Percentiles rank a stretch among this genome's conserved stretches.
Conservation (phyloP, 345 rosid genomes). For the Kernera saxatilis region DNA sequence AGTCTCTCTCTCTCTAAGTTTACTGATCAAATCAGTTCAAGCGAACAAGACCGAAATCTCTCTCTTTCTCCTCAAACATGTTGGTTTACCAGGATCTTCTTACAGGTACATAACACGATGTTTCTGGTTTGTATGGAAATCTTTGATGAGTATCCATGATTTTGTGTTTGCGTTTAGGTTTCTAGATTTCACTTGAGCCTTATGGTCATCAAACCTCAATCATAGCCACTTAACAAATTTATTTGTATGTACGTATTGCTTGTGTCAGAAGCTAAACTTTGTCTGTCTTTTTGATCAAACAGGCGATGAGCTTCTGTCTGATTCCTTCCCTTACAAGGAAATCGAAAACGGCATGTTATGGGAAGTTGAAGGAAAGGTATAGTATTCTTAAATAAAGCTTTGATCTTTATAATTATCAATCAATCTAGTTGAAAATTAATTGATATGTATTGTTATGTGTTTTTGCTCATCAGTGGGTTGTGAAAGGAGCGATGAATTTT, state of each 20-base stretch:
- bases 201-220: background rate
- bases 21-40: background rate
- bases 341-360: conserved; percentile 53
- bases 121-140: background rate
- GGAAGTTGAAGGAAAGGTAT: conserved; percentile 95
- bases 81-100: conserved; percentile 72
- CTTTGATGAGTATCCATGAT: background rate
- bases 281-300: background rate
- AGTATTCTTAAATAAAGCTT: background rate
- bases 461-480: conserved; percentile 63
- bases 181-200: background rate
- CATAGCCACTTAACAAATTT: background rate
- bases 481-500: conserved; percentile 62
- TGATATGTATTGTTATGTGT: background rate
- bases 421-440: background rate
- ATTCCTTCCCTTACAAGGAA: conserved; percentile 79
- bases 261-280: conserved; percentile 6
- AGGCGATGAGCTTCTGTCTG: conserved; percentile 90
- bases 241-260: background rate
- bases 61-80: conserved; percentile 35
- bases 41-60: background rate
- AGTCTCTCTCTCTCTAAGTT: background rate
- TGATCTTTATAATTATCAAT: background rate
- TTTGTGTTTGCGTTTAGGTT: background rate
- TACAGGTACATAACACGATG: conserved; percentile 32